These are phyloP conservation scores for Kwoniella dendrophila DNA, from an alignment of 768 basidiomycete species.

Conservation along the genomic window DNA sequence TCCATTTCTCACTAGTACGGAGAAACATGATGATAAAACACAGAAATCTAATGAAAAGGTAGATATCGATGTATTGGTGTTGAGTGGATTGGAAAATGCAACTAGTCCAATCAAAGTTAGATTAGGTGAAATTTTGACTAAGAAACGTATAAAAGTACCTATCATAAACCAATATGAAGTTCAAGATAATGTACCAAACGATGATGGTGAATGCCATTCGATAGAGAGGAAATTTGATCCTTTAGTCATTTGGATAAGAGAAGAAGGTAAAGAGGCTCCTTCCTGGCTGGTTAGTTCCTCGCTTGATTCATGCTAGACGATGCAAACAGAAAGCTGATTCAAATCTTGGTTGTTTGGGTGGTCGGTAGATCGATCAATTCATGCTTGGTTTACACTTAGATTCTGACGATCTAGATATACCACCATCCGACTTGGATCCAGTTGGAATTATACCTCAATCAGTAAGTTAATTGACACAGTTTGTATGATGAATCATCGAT, in stretches of 20 bases:
- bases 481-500: neutral
- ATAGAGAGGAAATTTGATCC: constrained; percentile 9
- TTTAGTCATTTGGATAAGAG: constrained; percentile 41
- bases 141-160: constrained; percentile 5
- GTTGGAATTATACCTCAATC: neutral
- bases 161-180: neutral
- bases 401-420: constrained; percentile 8
- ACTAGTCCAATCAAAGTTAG: constrained; percentile 30
- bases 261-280: constrained; percentile 27
- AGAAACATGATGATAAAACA: neutral
- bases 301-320: neutral
- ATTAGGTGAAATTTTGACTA: constrained; percentile 31
- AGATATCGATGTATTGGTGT: constrained; percentile 25
- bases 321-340: neutral
- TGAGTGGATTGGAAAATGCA: constrained; percentile 37
- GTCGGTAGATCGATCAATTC: constrained; percentile 26
- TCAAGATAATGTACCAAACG: neutral
- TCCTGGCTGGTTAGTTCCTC: constrained; percentile 40
- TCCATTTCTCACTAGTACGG: neutral
- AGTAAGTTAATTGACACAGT: neutral
- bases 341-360: neutral
- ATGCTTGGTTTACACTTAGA: constrained; percentile 3
- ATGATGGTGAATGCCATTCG: neutral
- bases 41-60: neutral
- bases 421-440: constrained; percentile 1